These are phyloP conservation scores for Dactylellina drechsleri DNA, from an alignment of 2,329 filamentous ascomycete species.

Conservation along the genomic window DNA sequence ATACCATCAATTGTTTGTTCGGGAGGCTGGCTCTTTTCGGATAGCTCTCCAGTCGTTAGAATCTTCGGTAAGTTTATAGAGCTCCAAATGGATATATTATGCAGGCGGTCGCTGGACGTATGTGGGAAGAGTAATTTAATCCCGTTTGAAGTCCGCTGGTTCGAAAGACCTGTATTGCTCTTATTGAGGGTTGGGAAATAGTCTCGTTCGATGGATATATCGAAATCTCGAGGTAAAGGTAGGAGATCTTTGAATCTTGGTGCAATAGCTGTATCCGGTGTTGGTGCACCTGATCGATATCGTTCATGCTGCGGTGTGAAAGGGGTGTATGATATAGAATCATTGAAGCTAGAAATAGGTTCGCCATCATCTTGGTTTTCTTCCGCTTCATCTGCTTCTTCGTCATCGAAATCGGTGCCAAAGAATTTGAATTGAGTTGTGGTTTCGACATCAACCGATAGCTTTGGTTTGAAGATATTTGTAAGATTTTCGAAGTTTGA, in stretches of 20 bases:
- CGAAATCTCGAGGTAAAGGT: constrained; percentile 30
- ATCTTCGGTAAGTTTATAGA: constrained; percentile 34
- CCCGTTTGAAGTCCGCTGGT: neutral
- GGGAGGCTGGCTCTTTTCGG: constrained; percentile 13
- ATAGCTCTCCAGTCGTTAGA: constrained; percentile 32
- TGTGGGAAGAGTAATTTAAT: constrained; percentile 38
- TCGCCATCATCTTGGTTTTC: constrained; percentile 5
- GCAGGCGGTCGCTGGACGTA: constrained; percentile 24
- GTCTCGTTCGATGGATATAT: constrained; percentile 33
- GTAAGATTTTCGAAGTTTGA: constrained; percentile 51
- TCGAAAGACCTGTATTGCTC: neutral
- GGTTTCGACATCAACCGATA: constrained; percentile 33
- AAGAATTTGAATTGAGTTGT: constrained; percentile 51
- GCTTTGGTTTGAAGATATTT: constrained; percentile 41
- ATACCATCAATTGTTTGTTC: constrained; percentile 56
- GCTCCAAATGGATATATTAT: constrained; percentile 39
- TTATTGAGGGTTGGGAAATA: constrained; percentile 30
- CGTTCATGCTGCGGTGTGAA: constrained; percentile 40
- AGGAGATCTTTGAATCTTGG: constrained; percentile 46
- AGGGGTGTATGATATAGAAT: constrained; percentile 40
- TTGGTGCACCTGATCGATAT: constrained; percentile 84
- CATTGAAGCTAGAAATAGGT: constrained; percentile 1
- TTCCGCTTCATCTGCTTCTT: constrained; percentile 18
- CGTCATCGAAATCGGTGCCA: constrained; percentile 15
- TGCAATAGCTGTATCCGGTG: constrained; percentile 80